Evolutionary conservation across 345 rosid genomes (phyloP).

Genomic region (Pistacia atlantica): DNA sequence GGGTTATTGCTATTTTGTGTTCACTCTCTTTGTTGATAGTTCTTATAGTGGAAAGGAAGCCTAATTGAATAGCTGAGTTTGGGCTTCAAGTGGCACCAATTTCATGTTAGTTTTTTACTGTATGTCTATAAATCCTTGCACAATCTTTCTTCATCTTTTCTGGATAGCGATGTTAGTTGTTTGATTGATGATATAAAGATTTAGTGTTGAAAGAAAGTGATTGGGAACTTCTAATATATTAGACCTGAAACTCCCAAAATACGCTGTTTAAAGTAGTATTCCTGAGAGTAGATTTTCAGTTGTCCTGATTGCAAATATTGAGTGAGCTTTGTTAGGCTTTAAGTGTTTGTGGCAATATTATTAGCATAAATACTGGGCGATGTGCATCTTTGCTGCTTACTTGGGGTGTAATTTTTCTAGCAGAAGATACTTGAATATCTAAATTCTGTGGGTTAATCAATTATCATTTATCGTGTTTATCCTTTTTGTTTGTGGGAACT

Average conservation of each 20-base stretch:
- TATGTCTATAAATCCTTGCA: conserved; percentile 1
- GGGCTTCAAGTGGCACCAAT: background rate
- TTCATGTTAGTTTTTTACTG: background rate
- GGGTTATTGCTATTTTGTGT: background rate
- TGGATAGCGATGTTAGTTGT: background rate
- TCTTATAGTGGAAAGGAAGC: background rate
- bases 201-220: background rate
- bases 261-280: background rate
- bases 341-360: background rate
- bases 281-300: background rate
- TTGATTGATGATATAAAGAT: background rate
- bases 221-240: background rate
- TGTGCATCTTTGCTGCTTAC: background rate
- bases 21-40: background rate
- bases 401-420: background rate
- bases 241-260: background rate
- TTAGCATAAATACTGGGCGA: background rate
- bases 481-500: background rate
- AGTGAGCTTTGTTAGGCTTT: background rate
- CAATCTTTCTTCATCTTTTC: background rate
- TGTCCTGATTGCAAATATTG: background rate
- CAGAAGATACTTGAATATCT: background rate
- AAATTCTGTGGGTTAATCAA: background rate
- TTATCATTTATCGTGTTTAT: background rate
- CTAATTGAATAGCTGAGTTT: background rate